Evolutionary conservation across 2,329 filamentous ascomycete genomes (phyloP), one percentile per base, ranked within the genome.

Genomic region (Aspergillus sp.): DNA sequence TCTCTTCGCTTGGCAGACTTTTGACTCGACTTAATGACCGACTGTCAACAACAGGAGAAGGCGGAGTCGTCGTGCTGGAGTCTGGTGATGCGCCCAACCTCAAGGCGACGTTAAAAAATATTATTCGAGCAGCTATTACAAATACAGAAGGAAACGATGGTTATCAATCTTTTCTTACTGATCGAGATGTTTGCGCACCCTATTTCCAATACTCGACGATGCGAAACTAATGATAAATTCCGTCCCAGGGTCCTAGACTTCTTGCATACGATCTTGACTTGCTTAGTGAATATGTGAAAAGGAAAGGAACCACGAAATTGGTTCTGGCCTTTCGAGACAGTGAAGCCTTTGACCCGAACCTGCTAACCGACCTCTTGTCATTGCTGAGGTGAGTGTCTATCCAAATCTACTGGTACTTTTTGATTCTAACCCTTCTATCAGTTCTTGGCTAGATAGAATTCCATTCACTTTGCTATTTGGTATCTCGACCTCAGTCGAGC

Each of bases 401-500:
- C 13, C 12, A 7, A 19, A 10, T 10, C 19, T 12, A 10, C 30
- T 30, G 9, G 45, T 12, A 26, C 27, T 37, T 5, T 8, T 34
- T 12, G 31, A 29, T 12, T 40, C 64, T 65, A 53, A 66, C 40
- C 37, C 19, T 38, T 34, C 19, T 19, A 37, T n/a, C 47, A 78
- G 76, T 48, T 78, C 74, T 12, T 84, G 81, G 81, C 66, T 73
- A 37, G 76, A 82, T 54, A 76, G 81, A 27, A 77, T 84, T 41
- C 78, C 79, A 0, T 77, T 83, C 45, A 71, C 79, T 2, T 63
- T 81, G 3, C 60, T 83, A 3, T 75, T 84, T 43, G 78, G 77
- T 10, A 74, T 84, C 39, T 78, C 78, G n/a, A 83, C 81, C 0
- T 82, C 80, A 3, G 70, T 80, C 8, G 79, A 82, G 38, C 72